Conservation (phyloP, 495 filamentous ascomycete species). For the Astrothelium subdiscretum region DNA sequence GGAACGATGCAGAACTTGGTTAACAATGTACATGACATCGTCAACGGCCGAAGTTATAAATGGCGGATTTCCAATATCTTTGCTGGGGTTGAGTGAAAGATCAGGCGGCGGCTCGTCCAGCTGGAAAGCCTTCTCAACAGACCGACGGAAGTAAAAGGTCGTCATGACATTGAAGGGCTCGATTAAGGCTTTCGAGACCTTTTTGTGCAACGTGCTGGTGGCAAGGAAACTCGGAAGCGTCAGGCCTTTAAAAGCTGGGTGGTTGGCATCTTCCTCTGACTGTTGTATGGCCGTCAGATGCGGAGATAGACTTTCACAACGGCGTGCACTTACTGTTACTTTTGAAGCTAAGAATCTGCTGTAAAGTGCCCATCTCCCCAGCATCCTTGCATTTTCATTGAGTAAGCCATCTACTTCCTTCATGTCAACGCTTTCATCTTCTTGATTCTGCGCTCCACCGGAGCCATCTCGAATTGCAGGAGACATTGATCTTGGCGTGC, state of each 20-base stretch:
- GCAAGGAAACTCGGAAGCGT: conserved; percentile 55
- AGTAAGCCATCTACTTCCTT: conserved; percentile 83
- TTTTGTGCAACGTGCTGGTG: conserved; percentile 62
- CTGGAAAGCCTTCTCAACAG: conserved; percentile 94
- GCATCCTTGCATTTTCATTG: conserved; percentile 79
- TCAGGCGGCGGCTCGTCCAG: conserved; percentile 86
- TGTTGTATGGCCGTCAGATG: neutral
- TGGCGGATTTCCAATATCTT: conserved; percentile 55
- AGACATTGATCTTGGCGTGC: conserved; percentile 42
- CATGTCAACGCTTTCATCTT: conserved; percentile 91
- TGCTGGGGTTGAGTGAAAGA: conserved; percentile 59
- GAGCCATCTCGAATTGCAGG: conserved; percentile 49
- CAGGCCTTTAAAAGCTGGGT: conserved; percentile 3
- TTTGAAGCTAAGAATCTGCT: conserved; percentile 78
- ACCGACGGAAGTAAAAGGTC: conserved; percentile 90
- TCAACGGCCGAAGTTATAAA: conserved; percentile 94
- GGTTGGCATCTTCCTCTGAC: neutral
- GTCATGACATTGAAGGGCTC: conserved; percentile 77
- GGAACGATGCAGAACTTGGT: conserved; percentile 74
- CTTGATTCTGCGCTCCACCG: conserved; percentile 40
- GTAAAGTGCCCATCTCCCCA: conserved; percentile 88
- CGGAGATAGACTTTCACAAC: neutral
- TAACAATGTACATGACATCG: conserved; percentile 98
- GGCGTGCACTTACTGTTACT: conserved; percentile 48
- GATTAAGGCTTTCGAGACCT: conserved; percentile 60